phyloP scores from a whole-genome alignment of 305 asterid species.

The Fraxinus floribunda region DNA sequence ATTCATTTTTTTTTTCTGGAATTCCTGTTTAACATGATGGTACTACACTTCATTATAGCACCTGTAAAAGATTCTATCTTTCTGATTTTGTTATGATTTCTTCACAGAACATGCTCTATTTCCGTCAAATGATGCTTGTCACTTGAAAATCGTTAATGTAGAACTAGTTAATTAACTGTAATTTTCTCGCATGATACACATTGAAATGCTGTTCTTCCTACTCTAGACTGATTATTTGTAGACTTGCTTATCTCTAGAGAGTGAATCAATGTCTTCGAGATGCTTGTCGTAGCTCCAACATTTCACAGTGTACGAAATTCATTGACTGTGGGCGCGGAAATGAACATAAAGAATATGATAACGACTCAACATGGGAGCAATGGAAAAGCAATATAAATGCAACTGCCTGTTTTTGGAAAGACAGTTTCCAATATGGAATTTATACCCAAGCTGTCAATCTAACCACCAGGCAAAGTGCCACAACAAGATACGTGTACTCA shows the following conservation, averaged over 20 bases:
- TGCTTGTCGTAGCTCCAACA: slow-evolving; percentile 46
- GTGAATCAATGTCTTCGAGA: slow-evolving; percentile 80
- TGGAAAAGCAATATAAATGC: slow-evolving; percentile 57
- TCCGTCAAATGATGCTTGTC: not conserved
- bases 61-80: not conserved
- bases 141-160: not conserved
- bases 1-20: not conserved
- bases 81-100: not conserved
- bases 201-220: not conserved
- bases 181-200: not conserved
- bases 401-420: slow-evolving; percentile 56
- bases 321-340: slow-evolving; percentile 78
- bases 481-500: slow-evolving; percentile 69
- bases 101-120: not conserved
- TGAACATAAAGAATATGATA: slow-evolving; percentile 17
- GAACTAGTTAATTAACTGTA: not conserved
- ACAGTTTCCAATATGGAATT: slow-evolving; percentile 60
- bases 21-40: not conserved
- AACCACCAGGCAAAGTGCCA: slow-evolving; percentile 42
- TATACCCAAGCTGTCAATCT: slow-evolving; percentile 57
- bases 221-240: slow-evolving; percentile 6
- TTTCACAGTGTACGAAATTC: slow-evolving; percentile 37
- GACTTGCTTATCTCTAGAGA: slow-evolving; percentile 48
- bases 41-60: not conserved
- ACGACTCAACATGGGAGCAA: slow-evolving; percentile 36